A percentile compares a stretch with the other conserved stretches of the same genome.
Evolutionary conservation across 441 rosid genomes (phyloP).

Genomic region (Gossypium laxum): DNA sequence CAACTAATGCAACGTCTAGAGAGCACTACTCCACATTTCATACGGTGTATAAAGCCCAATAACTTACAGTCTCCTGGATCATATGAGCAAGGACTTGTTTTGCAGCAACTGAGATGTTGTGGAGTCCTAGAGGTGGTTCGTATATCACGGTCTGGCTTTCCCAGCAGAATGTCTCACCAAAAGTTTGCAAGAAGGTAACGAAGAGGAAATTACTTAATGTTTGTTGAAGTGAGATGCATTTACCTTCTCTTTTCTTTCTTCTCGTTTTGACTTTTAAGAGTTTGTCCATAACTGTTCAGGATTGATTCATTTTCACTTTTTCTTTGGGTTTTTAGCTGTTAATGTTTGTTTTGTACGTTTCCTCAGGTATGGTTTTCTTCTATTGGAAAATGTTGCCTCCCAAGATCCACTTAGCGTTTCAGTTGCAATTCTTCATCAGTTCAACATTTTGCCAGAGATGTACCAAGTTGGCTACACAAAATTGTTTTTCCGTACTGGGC

Average conservation of each 20-base stretch:
- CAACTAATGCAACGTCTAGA: slow-evolving; percentile 92
- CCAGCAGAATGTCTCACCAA: slow-evolving; percentile 93
- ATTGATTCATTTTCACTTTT: background rate
- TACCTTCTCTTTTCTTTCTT: background rate
- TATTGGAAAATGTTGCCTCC: slow-evolving; percentile 62
- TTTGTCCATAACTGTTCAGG: background rate
- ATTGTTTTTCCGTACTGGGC: slow-evolving; percentile 88
- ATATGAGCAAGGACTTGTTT: slow-evolving; percentile 80
- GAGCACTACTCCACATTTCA: slow-evolving; percentile 92
- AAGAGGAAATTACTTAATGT: background rate
- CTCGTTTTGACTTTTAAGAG: background rate
- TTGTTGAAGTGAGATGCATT: background rate
- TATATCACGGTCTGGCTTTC: slow-evolving; percentile 95
- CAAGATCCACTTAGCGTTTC: slow-evolving; percentile 92
- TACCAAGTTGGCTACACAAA: slow-evolving; percentile 98
- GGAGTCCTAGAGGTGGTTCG: slow-evolving; percentile 98
- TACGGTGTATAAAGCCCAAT: slow-evolving; percentile 96
- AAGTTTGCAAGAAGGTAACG: slow-evolving; percentile 86
- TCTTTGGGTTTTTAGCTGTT: background rate
- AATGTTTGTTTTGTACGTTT: slow-evolving; percentile 15
- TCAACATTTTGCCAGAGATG: slow-evolving; percentile 94
- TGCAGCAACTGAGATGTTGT: slow-evolving; percentile 95
- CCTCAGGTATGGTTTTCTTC: slow-evolving; percentile 87
- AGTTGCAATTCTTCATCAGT: slow-evolving; percentile 97
- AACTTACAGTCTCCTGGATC: slow-evolving; percentile 71